Evolutionary conservation across 2,329 filamentous ascomycete genomes (phyloP), one percentile per base, ranked within the genome.

Genomic region (Epichloe glyceriae): DNA sequence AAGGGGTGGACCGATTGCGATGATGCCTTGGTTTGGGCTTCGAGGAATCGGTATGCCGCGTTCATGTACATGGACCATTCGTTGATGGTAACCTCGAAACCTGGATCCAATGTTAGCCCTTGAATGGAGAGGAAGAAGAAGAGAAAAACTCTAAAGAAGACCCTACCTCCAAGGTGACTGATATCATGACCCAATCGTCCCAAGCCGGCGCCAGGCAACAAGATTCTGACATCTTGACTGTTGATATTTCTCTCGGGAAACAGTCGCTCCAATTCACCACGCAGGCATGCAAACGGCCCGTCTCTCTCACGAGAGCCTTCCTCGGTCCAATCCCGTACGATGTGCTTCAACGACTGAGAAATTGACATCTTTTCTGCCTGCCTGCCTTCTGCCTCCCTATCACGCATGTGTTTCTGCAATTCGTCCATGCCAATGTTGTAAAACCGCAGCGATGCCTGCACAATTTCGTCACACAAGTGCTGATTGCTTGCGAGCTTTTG

Each of bases 1-100:
- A 78, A 80, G 0, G 77, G 77, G 53, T 78, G 64, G 12, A 78
- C 57, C 0, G 58, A 57, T 7, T 65, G 56, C 2, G 62, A 55
- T 4, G 60, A 51, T 0, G 56, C 46, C 0, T 40, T n/a, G 3
- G 60, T 54, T 40, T 65, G 56, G 4, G 61, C 58, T 40, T 71
- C 67, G 5, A 79, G 58, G 54, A 71, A 76, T 1, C 76, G 70
- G 53, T 78, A 78, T 0, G 69, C 72, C 1, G 75, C 54, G 52
- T 78, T 79, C 72, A 80, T 77, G 54, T 73, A 80, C 61, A 73
- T 71, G 1, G 75, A 79, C 72, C 73, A 80, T 60, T 81, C 77
- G 55, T 80, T 80, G 49, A 71, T 64, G 0, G 73, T 76, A 0
- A 79, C 76, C 22, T 76, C 64, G 50, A 76, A 76, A 1, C 66